Conservation (phyloP, 768 basidiomycete genomes). For the Lenzites betulinus region DNA sequence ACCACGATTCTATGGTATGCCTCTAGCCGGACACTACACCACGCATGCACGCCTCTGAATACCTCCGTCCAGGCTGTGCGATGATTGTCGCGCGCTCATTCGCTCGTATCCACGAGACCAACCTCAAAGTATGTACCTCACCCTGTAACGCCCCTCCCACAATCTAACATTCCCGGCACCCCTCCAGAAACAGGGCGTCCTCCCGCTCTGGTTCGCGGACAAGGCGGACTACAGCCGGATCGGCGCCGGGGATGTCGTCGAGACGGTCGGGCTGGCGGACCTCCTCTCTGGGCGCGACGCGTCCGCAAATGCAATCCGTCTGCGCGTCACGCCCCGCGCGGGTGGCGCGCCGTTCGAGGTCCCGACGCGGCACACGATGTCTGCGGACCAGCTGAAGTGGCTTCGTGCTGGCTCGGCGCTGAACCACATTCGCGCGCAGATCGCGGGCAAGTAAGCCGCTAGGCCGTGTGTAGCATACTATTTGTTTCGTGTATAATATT, state of each 20-base stretch:
- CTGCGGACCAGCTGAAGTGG: slow-evolving; percentile 89
- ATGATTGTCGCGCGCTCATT: slow-evolving; percentile 92
- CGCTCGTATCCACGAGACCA: slow-evolving; percentile 98
- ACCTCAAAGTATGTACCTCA: slow-evolving; percentile 69
- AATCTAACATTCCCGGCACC: slow-evolving; percentile 7
- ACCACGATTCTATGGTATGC: slow-evolving; percentile 86
- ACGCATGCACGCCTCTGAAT: not conserved
- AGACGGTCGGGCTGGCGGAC: slow-evolving; percentile 81
- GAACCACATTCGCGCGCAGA: slow-evolving; percentile 78
- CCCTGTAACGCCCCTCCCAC: not conserved
- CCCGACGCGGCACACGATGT: slow-evolving; percentile 85
- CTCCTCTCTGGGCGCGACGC: slow-evolving; percentile 46
- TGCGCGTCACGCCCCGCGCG: slow-evolving; percentile 64
- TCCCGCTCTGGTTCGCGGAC: slow-evolving; percentile 93
- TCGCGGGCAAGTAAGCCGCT: slow-evolving; percentile 26
- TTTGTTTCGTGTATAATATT: too few relatives aligned
- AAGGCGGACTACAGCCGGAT: slow-evolving; percentile 85
- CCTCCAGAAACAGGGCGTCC: slow-evolving; percentile 90
- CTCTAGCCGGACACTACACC: not conserved
- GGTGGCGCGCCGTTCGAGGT: slow-evolving; percentile 74
- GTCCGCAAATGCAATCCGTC: slow-evolving; percentile 45
- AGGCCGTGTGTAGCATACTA: too few relatives aligned
- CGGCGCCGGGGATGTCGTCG: slow-evolving; percentile 76
- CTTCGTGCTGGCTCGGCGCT: slow-evolving; percentile 85
- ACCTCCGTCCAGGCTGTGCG: slow-evolving; percentile 60